Evolutionary conservation across 2,329 filamentous ascomycete species (phyloP).

Genomic region (Lasiodiplodia sp.): DNA sequence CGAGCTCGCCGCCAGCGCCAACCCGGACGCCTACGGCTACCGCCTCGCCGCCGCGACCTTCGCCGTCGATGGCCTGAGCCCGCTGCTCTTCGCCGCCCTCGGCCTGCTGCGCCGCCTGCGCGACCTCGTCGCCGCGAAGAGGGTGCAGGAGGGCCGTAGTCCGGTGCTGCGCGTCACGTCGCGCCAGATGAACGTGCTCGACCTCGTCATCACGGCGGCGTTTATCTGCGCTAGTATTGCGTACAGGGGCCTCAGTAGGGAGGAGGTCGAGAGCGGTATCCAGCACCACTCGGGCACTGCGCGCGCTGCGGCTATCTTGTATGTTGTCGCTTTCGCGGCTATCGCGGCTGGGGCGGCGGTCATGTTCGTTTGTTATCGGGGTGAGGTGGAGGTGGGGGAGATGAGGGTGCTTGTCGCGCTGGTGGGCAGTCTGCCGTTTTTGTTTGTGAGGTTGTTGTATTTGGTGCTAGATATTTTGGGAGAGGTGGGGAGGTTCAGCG

Average conservation of each 20-base stretch:
- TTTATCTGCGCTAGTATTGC: slow-evolving; percentile 9
- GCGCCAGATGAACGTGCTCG: neutral
- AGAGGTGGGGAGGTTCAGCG: neutral
- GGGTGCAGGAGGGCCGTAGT: neutral
- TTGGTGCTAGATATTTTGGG: neutral
- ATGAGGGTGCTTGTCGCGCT: neutral
- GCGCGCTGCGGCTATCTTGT: neutral
- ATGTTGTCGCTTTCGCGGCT: neutral
- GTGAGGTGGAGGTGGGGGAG: neutral
- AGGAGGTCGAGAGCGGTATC: neutral
- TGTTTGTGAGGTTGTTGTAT: neutral
- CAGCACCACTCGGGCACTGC: neutral
- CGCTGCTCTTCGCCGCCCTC: neutral
- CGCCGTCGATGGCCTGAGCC: slow-evolving; percentile 15
- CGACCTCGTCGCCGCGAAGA: no score
- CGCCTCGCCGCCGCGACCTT: slow-evolving; percentile 18
- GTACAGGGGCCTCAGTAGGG: neutral
- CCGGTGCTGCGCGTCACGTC: neutral
- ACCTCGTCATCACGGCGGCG: neutral
- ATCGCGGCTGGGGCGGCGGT: neutral
- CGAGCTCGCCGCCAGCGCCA: neutral
- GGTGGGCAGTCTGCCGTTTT: neutral
- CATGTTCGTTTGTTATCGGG: neutral
- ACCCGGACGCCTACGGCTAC: neutral
- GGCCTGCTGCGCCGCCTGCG: slow-evolving; percentile 9